Evolutionary conservation across 257 asterid species (phyloP), one percentile per base, ranked within the genome.

Genomic region (Solanum appendiculatum): DNA sequence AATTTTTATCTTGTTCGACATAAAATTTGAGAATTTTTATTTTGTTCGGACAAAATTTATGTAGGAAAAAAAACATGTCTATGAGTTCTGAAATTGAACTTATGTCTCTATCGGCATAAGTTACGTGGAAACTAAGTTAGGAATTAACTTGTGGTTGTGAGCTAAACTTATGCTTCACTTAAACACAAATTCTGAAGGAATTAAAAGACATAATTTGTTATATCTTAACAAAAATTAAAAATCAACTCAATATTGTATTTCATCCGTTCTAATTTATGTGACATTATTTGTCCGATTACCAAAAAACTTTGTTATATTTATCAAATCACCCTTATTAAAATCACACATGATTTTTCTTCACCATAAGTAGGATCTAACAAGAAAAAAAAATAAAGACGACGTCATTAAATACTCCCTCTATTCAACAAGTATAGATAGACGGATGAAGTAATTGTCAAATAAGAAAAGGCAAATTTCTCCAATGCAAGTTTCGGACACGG

Each of bases 361-460:
- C 1, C 21, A 5, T 48, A 48, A 48, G 56, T 48, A 48, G 58
- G 58, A 48, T 48, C 58, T 8, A 48, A 48, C 21, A 1, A 48
- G 21, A 48, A 48, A 48, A 48, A 8, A 48, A 48, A 48, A 48
- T 48, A 48, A 21, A 48, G 58, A 48, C 15, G 58, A 48, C 3
- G 0, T 21, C 15, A 1, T 48, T 48, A 48, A 48, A 48, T 15
- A 48, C 21, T 48, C 3, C 3, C 0, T 7, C 7, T 14, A 0
- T 48, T 3, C 21, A 48, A 48, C 2, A 7, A 54, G 63, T 2
- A 54, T 18, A 54, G 0, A 0, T 18, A 0, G 7, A 0, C 2
- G n/a, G 1, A 14, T 0, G 56, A 1, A 46, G 2, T 2, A 0
- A 46, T 46, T 1, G 56, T 48, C 7, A 54, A 54, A 54, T 2